Conservation (phyloP, 2,329 filamentous ascomycete species). For the Epichloe sylvatica region DNA sequence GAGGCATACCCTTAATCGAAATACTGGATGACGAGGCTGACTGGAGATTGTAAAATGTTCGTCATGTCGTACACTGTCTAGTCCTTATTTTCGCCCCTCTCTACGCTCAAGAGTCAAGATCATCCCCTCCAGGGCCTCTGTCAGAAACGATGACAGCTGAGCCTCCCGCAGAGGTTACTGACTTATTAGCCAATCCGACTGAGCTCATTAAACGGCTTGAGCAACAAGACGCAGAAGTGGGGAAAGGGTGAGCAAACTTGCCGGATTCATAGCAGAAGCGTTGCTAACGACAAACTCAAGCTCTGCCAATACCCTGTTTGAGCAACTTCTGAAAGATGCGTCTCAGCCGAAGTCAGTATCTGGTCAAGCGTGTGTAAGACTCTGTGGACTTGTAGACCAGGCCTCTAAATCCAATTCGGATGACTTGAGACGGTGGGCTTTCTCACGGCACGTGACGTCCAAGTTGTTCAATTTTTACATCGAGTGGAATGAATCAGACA, state of each 20-base stretch:
- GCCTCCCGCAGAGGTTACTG: constrained; percentile 15
- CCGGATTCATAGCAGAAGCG: neutral
- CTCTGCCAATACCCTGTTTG: constrained; percentile 29
- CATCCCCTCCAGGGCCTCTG: neutral
- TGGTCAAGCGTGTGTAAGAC: constrained; percentile 41
- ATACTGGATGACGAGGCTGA: neutral
- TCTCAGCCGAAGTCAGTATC: constrained; percentile 40
- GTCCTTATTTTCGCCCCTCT: neutral
- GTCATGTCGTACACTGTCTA: neutral
- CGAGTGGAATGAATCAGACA: constrained; percentile 53
- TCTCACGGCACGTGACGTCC: constrained; percentile 32
- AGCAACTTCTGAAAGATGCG: constrained; percentile 33
- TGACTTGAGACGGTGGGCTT: constrained; percentile 34
- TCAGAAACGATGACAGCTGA: constrained; percentile 9
- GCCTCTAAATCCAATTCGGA: constrained; percentile 36
- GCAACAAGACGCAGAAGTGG: constrained; percentile 19
- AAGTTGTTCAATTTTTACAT: constrained; percentile 48
- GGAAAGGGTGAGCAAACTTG: constrained; percentile 22
- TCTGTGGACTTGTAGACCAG: constrained; percentile 49
- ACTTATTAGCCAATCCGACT: constrained; percentile 22
- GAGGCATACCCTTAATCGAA: neutral
- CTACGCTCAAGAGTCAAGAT: neutral
- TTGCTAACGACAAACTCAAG: constrained; percentile 8
- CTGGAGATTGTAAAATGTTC: neutral
- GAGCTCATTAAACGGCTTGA: constrained; percentile 30